A percentile compares a stretch with the other conserved stretches of the same genome.
These are phyloP conservation scores for Neurospora sp. DNA, from an alignment of 495 filamentous ascomycete genomes.

Conservation along the genomic window DNA sequence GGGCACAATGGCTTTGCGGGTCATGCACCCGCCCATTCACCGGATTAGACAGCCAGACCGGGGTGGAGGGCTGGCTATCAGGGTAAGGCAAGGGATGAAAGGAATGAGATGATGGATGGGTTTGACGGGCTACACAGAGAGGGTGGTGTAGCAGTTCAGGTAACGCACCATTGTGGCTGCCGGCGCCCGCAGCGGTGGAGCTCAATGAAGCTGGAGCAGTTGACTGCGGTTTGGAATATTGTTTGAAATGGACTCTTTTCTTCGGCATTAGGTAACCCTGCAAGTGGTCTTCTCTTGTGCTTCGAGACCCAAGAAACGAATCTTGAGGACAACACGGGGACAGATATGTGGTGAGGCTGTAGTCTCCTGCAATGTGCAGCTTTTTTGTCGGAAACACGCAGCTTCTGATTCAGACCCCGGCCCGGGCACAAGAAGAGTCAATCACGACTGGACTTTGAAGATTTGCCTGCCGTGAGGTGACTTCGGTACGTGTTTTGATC, in stretches of 20 bases:
- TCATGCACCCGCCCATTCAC: neutral
- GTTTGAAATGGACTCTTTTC: conserved; percentile 37
- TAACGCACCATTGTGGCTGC: conserved; percentile 15
- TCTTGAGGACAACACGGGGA: neutral
- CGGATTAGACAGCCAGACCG: neutral
- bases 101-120: neutral
- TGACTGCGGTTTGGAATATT: conserved; percentile 43
- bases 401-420: neutral
- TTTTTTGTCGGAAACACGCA: neutral
- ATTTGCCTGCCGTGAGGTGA: neutral
- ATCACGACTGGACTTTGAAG: neutral
- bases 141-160: neutral
- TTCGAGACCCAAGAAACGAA: neutral
- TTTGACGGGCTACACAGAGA: neutral
- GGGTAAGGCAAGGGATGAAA: neutral
- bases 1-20: neutral
- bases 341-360: neutral
- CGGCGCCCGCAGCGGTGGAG: conserved; percentile 11
- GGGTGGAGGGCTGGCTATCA: neutral
- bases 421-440: no score
- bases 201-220: conserved; percentile 37
- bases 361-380: neutral
- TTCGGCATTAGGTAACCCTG: conserved; percentile 37
- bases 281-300: neutral
- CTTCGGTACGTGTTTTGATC: neutral